phyloP scores from a whole-genome alignment of 768 basidiomycete species.

The Termitomyces sp. region DNA sequence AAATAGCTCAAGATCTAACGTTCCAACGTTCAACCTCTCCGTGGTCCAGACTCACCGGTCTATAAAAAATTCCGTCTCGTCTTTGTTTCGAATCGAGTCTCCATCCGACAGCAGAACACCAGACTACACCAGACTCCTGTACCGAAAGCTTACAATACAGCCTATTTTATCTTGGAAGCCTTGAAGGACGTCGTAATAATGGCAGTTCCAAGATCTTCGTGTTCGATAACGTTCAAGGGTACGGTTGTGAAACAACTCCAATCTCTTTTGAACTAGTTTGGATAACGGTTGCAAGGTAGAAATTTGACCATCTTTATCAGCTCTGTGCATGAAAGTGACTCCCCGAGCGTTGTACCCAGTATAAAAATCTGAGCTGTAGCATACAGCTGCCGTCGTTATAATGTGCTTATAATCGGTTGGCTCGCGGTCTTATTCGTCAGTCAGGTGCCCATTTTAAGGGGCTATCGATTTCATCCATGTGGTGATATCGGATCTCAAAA shows the following conservation, averaged over 20 bases:
- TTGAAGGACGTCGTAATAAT: slow-evolving; percentile 41
- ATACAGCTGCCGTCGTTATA: slow-evolving; percentile 34
- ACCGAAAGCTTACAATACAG: slow-evolving; percentile 37
- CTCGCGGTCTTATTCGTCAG: slow-evolving; percentile 50
- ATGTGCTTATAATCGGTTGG: slow-evolving; percentile 42
- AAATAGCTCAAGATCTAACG: too few species aligned
- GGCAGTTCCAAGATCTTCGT: slow-evolving; percentile 27
- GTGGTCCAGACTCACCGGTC: slow-evolving; percentile 28
- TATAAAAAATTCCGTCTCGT: slow-evolving; percentile 43
- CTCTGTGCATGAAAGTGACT: slow-evolving; percentile 23
- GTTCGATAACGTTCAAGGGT: slow-evolving; percentile 31
- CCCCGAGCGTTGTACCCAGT: slow-evolving; percentile 31
- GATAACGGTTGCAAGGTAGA: slow-evolving; percentile 46
- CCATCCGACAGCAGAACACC: slow-evolving; percentile 45
- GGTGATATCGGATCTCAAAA: too few species aligned
- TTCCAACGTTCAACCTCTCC: neutral
- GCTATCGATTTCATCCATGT: too few species aligned
- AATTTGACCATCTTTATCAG: slow-evolving; percentile 16
- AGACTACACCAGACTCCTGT: slow-evolving; percentile 37
- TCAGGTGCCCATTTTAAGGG: slow-evolving; percentile 26
- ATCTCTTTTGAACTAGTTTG: slow-evolving; percentile 37
- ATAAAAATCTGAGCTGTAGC: neutral
- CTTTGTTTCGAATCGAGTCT: too few species aligned
- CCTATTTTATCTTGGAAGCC: slow-evolving; percentile 39
- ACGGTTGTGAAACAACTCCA: slow-evolving; percentile 33